Evolutionary conservation across 768 basidiomycete species (phyloP).

Genomic region (Galerina marginata): DNA sequence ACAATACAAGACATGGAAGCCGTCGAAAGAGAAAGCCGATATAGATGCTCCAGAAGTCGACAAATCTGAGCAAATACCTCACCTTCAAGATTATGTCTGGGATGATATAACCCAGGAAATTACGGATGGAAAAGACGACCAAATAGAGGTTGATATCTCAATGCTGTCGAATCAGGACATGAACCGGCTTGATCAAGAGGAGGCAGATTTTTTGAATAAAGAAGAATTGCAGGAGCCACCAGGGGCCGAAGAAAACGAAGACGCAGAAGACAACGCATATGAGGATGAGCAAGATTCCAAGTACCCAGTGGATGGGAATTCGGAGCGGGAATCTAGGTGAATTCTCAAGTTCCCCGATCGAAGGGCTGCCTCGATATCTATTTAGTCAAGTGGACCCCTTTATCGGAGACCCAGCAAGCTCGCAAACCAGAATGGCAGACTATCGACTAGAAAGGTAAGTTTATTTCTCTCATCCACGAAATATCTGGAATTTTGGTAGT

Average conservation of each 20-base stretch:
- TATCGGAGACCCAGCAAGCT: neutral
- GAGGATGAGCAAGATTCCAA: constrained; percentile 25
- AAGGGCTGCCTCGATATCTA: neutral
- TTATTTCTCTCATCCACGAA: neutral
- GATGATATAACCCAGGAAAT: neutral
- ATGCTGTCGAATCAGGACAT: constrained; percentile 58
- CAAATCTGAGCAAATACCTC: constrained; percentile 15
- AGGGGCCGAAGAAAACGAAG: constrained; percentile 8
- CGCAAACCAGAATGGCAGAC: neutral
- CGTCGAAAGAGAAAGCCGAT: constrained; percentile 27
- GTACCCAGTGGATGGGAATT: constrained; percentile 15
- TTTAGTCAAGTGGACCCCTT: constrained; percentile 5
- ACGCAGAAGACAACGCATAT: neutral
- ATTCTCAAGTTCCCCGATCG: neutral
- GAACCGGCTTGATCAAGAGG: constrained; percentile 31
- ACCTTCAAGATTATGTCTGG: neutral
- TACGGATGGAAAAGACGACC: constrained; percentile 29
- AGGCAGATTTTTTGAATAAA: constrained; percentile 21
- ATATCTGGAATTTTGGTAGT: constrained; percentile 4
- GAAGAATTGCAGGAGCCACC: constrained; percentile 8
- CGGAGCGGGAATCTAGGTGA: neutral
- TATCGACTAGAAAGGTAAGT: constrained; percentile 21
- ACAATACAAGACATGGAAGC: constrained; percentile 62
- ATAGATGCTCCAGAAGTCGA: constrained; percentile 17
- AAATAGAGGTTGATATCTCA: constrained; percentile 56